Base-by-base conservation (phyloP, 768 basidiomycete species). In the Xerocomus spinulosus region DNA sequence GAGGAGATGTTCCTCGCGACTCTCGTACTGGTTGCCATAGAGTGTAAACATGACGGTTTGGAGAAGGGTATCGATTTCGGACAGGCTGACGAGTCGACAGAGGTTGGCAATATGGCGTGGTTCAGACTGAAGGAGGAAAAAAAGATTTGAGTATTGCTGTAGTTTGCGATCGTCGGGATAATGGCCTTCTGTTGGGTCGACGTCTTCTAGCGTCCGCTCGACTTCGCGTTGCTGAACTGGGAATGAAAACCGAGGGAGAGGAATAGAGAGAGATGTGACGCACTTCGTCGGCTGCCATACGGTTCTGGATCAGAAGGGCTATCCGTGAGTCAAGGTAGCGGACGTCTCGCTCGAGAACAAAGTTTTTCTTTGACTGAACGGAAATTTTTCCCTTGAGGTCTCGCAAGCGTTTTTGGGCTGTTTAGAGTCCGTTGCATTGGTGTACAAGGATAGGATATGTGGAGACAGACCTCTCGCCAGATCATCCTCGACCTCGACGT, bases 1-100 rank as follows among this genome's bases (percentile, higher is more conserved):
- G 55, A 99, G 84, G 34, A 99, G 73, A 69, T 99, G 96, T 71
- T 99, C 96, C 72, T 99, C 96, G 59, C 95, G 77, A 64, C 89
- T 91, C 73, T 97, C 93, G 72, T 98, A 95, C 73, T 98, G 95
- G 75, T 99, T 95, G 53, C 96, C 96, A 66, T 98, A 99, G 24
- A 99, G 81, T 15, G 96, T 98, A 73, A 99, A 99, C 96, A 99
- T 99, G 69, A 99, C 96, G 3, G 96, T 99, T 68, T 99, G 96
- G 23, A 99, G 82, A 50, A 99, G 86, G 38, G 96, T 98, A 69
- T 99, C 96, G 62, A 99, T 98, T 73, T 99, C 96, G 39, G 89
- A 83, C 32, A 99, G 72, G 55, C 87, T 92, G 69, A 99, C 96
- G 50, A 99, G 87, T 15, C 96, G 87, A 61, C 96, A 98, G 20